Evolutionary conservation across 176 grass and related monocot genomes (phyloP), one percentile per base, ranked within the genome.

Genomic region (Pharus latifolius): DNA sequence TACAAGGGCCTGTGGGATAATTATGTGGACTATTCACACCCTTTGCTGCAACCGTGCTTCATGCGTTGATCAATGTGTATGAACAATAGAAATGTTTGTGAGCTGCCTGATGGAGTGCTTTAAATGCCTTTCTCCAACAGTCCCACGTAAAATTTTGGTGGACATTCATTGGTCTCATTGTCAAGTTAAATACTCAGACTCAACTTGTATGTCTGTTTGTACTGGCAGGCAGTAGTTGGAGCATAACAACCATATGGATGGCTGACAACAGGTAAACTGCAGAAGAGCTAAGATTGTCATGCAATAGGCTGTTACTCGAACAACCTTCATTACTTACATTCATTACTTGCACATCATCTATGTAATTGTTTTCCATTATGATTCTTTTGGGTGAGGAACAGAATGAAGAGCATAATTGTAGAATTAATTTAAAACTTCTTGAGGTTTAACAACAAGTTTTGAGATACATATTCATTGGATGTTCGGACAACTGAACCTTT

Each of bases 1-100:
- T 99, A 99, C 75, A 99, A 88, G 75, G 77, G 84, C 3, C 86
- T 99, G 32, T 99, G 95, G 95, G 87, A 99, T 24, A 94, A 84
- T 45, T 99, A 99, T 79, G 95, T 99, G 54, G 87, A 99, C 51
- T 99, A 94, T 78, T 91, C 95, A 33, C 84, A 99, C 28, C 90
- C 90, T 74, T 79, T 94, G 58, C 82, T 99, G 86, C 90, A 99
- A 75, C 81, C 15, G 31, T 99, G 95, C 33, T 88, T 99, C 54
- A 72, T 86, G 72, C 87, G 49, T 67, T 91, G 80, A 84, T 85
- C 76, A 54, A 40, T 67, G 57, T 92, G 74, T 78, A 61, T 79
- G 59, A 54, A 70, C 75, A 63, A 78, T 78, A 63, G 49, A 79
- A 35, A 0, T 51, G 77, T 84, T 87, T 83, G 55, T 51, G 49